Conservation (phyloP, 1,139 yeast genomes). For the Pichia kudriavzevii region DNA sequence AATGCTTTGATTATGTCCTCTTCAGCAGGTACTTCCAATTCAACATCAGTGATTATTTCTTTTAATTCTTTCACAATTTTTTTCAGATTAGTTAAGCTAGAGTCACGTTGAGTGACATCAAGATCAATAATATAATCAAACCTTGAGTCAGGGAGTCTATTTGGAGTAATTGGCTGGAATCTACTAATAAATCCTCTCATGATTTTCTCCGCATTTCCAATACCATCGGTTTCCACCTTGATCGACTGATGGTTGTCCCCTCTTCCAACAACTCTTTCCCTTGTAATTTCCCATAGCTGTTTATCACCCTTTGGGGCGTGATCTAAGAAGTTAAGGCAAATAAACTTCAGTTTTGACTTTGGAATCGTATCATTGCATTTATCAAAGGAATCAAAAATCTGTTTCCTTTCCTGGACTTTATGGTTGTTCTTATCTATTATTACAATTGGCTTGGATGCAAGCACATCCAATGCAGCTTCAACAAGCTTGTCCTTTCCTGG, state of each 20-base stretch:
- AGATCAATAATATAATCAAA: conserved; percentile 64
- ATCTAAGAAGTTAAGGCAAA: conserved; percentile 67
- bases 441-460: conserved; percentile 41
- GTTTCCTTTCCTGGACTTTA: conserved; percentile 58
- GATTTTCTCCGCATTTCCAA: conserved; percentile 45
- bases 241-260: conserved; percentile 93
- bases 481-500: conserved; percentile 48
- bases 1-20: conserved; percentile 38
- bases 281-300: conserved; percentile 45
- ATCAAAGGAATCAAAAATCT: conserved; percentile 51
- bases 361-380: conserved; percentile 32
- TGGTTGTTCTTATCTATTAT: conserved; percentile 83
- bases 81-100: conserved; percentile 49
- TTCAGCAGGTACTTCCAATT: conserved; percentile 37
- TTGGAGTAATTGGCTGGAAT: conserved; percentile 50
- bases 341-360: conserved; percentile 36
- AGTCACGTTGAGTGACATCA: conserved; percentile 33
- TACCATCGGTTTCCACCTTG: conserved; percentile 42
- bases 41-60: conserved; percentile 39
- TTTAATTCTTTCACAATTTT: conserved; percentile 35
- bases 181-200: conserved; percentile 69
- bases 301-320: conserved; percentile 23
- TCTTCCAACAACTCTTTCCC: conserved; percentile 51
- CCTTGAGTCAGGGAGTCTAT: conserved; percentile 49
- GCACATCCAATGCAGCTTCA: conserved; percentile 37